phyloP scores from a whole-genome alignment of 225 moss, liverwort and hornwort genomes.

The Neckera pumila region DNA sequence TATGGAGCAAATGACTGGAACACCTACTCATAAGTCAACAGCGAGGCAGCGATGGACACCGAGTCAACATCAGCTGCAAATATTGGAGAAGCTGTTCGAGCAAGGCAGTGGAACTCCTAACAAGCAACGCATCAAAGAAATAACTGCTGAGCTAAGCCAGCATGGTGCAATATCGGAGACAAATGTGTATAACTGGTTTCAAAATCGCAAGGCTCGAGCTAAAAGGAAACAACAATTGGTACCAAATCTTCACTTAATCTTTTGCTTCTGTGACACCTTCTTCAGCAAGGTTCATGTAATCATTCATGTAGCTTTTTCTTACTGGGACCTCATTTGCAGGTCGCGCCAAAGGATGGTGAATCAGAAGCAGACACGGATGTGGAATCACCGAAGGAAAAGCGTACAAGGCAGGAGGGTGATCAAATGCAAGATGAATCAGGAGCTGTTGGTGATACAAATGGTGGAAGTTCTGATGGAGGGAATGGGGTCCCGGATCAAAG shows the following conservation, averaged over 20 bases:
- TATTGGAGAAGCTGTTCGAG: conserved; percentile 87
- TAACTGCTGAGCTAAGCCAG: conserved; percentile 76
- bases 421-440: conserved; percentile 66
- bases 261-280: background rate
- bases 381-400: conserved; percentile 89
- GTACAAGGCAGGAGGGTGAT: conserved; percentile 67
- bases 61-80: conserved; percentile 91
- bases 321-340: conserved; percentile 8
- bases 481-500: conserved; percentile 31
- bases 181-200: conserved; percentile 99
- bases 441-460: conserved; percentile 36
- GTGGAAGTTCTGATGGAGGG: conserved; percentile 45
- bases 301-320: background rate
- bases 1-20: conserved; percentile 72
- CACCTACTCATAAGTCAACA: conserved; percentile 79
- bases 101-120: conserved; percentile 89
- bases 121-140: conserved; percentile 92
- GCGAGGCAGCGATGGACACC: conserved; percentile 95
- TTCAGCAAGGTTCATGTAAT: background rate
- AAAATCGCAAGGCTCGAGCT: conserved; percentile 93
- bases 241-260: background rate
- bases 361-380: conserved; percentile 90
- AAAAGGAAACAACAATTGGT: conserved; percentile 83
- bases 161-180: conserved; percentile 93
- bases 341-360: conserved; percentile 73